A percentile compares a stretch with the other conserved stretches of the same genome.
Evolutionary conservation across 2,329 filamentous ascomycete genomes (phyloP).

Genomic region (Claviceps africana): DNA sequence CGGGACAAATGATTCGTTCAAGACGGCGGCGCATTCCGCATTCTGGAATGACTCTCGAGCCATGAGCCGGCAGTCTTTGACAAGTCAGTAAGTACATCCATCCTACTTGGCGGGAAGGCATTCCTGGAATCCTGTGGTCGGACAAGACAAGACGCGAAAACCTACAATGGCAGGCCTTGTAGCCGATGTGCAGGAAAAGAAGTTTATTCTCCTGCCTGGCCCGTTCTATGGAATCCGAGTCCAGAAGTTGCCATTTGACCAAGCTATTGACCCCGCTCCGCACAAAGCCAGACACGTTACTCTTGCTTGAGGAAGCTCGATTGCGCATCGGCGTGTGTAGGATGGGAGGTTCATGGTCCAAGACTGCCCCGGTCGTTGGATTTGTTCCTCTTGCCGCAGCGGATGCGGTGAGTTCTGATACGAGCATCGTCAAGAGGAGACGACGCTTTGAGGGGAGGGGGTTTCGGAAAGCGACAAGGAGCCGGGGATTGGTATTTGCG

Average conservation of each 20-base stretch:
- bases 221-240: slow-evolving; percentile 58
- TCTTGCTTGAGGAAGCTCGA: slow-evolving; percentile 25
- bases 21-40: slow-evolving; percentile 59
- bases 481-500: neutral
- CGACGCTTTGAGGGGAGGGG: neutral
- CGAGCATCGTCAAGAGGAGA: slow-evolving; percentile 16
- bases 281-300: slow-evolving; percentile 34
- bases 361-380: slow-evolving; percentile 6
- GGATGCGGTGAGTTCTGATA: slow-evolving; percentile 24
- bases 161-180: slow-evolving; percentile 88
- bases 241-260: slow-evolving; percentile 86
- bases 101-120: neutral
- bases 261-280: slow-evolving; percentile 64
- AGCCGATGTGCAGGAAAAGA: slow-evolving; percentile 89
- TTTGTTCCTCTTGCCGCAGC: slow-evolving; percentile 19
- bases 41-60: slow-evolving; percentile 84
- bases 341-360: slow-evolving; percentile 3
- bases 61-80: slow-evolving; percentile 72
- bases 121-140: neutral
- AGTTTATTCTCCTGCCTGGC: slow-evolving; percentile 74
- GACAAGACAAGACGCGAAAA: slow-evolving; percentile 7
- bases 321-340: slow-evolving; percentile 19
- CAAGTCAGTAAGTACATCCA: slow-evolving; percentile 12
- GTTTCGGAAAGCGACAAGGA: no score
- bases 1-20: slow-evolving; percentile 81